Base-by-base conservation (phyloP, 164 flowering plant species). In the Macadamia tetraphylla region DNA sequence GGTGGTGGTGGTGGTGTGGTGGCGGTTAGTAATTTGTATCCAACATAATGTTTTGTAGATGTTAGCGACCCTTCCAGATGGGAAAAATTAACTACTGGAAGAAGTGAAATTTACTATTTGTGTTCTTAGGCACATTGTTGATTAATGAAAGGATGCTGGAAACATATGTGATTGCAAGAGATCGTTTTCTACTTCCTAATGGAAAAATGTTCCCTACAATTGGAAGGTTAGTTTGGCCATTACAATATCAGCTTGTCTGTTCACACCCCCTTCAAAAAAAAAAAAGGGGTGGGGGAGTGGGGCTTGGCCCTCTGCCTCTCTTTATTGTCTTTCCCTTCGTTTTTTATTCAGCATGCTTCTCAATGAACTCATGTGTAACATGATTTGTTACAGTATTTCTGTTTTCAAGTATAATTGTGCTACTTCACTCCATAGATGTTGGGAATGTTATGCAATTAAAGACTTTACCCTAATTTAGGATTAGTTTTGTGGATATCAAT, bases 61-160 rank as follows among this genome's bases (percentile, higher is more conserved):
- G 57, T 53, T 53, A 53, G 57, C 15, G 1, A 3, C 29, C 8
- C 9, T 18, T 2, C 6, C 30, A 6, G 23, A 64, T 58, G 64
- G 44, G 44, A 70, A 32, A 23, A 64, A 31, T 29, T 60, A 10
- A 51, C 30, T 53, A 56, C 35, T 43, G 0, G 13, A 23, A 65
- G 17, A 12, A 29, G 61, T 9, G 67, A 30, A 60, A 30, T 29
- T 35, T 63, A 63, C 63, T 42, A 69, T 55, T 66, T 31, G 68
- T 40, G 67, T 42, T 57, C 80, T 60, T 69, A 95, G 99, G 99
- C 68, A 95, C 98, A 58, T 82, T 95, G 63, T 75, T 95, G 63
- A 84, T 95, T 53, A 95, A 95, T 80, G 99, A 95, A 75, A 89
- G 98, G 79, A 95, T 95, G 99, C 84, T 95, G 72, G 99, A 95